phyloP scores from a whole-genome alignment of 192 early-diverging fungal genomes.

The Coemansia sp. region DNA sequence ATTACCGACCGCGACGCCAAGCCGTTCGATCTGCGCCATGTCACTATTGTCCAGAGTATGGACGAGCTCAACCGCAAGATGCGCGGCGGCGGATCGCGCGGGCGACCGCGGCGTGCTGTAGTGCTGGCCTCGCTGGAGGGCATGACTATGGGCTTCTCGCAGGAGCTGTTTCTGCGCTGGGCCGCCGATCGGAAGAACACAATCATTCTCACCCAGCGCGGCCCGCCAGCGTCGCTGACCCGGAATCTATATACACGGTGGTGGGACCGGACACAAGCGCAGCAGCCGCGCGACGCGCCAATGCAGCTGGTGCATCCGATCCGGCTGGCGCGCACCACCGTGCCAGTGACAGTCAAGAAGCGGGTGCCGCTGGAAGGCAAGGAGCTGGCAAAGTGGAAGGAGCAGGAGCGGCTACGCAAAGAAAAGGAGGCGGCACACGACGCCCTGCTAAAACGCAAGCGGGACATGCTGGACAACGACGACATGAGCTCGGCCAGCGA shows the following conservation, averaged over 20 bases:
- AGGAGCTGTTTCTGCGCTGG: slow-evolving; percentile 75
- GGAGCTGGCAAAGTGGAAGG: slow-evolving; percentile 69
- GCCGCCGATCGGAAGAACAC: slow-evolving; percentile 52
- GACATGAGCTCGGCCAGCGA: slow-evolving; percentile 49
- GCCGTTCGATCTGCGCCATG: slow-evolving; percentile 86
- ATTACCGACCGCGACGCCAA: slow-evolving; percentile 69
- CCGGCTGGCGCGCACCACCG: slow-evolving; percentile 18
- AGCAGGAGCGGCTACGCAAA: slow-evolving; percentile 53
- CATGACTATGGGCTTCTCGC: slow-evolving; percentile 76
- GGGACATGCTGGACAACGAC: slow-evolving; percentile 74
- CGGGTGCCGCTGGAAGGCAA: slow-evolving; percentile 79
- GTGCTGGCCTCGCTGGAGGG: slow-evolving; percentile 77
- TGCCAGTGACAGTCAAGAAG: slow-evolving; percentile 45
- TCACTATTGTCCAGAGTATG: slow-evolving; percentile 61
- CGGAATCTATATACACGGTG: slow-evolving; percentile 54
- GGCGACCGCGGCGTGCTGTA: slow-evolving; percentile 67
- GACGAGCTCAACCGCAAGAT: slow-evolving; percentile 35
- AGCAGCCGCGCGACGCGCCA: not conserved
- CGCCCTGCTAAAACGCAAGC: slow-evolving; percentile 56
- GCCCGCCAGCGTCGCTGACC: slow-evolving; percentile 62
- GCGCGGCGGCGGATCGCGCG: slow-evolving; percentile 40
- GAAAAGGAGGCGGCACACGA: slow-evolving; percentile 74
- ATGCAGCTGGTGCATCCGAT: slow-evolving; percentile 18
- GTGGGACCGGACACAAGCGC: slow-evolving; percentile 25
- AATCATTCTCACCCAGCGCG: slow-evolving; percentile 74